Conservation (phyloP, 139 green algal genomes). For the Chlamydomonas eustigma region DNA sequence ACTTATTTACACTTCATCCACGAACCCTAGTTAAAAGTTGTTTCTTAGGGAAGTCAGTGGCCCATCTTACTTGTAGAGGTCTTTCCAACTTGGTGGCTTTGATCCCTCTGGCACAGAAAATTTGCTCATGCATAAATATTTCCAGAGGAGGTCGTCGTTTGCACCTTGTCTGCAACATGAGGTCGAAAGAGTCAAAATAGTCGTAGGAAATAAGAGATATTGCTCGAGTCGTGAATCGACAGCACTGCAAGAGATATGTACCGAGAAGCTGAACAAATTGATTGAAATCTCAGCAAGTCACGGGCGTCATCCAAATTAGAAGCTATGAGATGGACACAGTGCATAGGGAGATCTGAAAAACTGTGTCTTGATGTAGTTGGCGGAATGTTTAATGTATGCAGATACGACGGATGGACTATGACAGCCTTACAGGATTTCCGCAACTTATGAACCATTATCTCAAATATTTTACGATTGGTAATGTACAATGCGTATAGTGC, state of each 20-base stretch:
- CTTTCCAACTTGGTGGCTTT: background rate
- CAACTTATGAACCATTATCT: background rate
- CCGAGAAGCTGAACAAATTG: background rate
- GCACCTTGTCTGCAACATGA: background rate
- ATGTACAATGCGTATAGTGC: no score
- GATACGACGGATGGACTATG: slow-evolving; percentile 1
- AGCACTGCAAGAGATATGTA: background rate
- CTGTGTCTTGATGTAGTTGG: background rate
- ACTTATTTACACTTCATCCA: background rate
- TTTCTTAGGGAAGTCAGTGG: background rate
- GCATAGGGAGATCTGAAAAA: background rate
- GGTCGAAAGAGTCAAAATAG: background rate
- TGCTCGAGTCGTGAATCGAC: background rate
- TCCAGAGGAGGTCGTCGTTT: background rate
- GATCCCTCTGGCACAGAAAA: background rate
- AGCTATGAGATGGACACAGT: background rate
- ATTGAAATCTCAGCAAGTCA: slow-evolving; percentile 9
- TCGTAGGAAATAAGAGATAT: background rate
- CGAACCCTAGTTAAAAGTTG: background rate
- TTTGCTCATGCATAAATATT: background rate
- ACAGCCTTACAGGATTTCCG: background rate
- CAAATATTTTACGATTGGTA: background rate
- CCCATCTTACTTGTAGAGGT: slow-evolving; percentile 4
- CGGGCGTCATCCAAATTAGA: background rate
- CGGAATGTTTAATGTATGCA: background rate